Evolutionary conservation across 1,139 yeast genomes (phyloP), one percentile per base, ranked within the genome.

Genomic region (Pichia sp.): DNA sequence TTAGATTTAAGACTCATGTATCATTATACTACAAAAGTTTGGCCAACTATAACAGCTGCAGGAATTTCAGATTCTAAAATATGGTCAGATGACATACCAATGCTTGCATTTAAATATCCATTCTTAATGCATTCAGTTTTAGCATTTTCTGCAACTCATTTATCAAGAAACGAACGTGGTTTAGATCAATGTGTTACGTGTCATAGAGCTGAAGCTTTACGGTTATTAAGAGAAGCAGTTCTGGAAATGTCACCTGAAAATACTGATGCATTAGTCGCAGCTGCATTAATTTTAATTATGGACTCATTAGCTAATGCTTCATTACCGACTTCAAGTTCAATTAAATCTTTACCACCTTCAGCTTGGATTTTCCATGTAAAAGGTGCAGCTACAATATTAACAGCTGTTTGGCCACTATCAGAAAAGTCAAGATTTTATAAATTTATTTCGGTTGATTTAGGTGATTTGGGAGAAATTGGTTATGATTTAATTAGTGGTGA

Each of bases 361-460:
- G 96, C 97, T 0, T 90, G 97, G 97, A 82, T 90, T 47, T 92
- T 87, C 69, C 97, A 90, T 60, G 97, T 90, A 12, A 86, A 94
- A 57, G 97, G 97, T 24, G 96, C 97, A 0, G 96, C 96, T 4
- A 90, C 97, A 0, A 90, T 90, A 40, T 69, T 90, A 46, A 85
- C 96, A 1, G 95, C 97, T 1, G 96, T 89, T 16, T 89, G 97
- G 86, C 96, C 96, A 4, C 69, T 89, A 45, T 87, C 94, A 16
- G 90, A 85, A 52, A 73, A 80, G 7, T 82, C 87, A 12, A 64
- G 87, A 42, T 83, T 83, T 61, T 79, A 81, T 62, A 80, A 82
- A 61, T 78, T 84, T 54, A 83, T 83, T 27, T 78, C 87, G n/a
- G 87, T 85, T 16, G 92, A 84, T 61, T 67, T 83, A 45, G 82